Evolutionary conservation across 768 basidiomycete genomes (phyloP).

Genomic region (Lenzites betulinus): DNA sequence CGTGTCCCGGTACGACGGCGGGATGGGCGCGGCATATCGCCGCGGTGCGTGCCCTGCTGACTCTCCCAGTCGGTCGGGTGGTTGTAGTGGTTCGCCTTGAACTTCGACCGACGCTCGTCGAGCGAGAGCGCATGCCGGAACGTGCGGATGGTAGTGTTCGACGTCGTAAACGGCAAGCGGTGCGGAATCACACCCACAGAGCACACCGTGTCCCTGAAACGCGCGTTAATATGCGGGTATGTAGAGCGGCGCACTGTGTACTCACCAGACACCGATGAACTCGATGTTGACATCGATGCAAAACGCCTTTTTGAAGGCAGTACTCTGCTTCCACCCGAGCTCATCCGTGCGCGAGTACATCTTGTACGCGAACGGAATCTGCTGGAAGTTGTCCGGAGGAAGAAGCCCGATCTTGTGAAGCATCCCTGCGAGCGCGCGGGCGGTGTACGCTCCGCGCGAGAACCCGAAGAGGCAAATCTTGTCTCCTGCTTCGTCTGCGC

Average conservation of each 20-base stretch:
- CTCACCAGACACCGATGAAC: slow-evolving; percentile 73
- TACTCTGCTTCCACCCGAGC: slow-evolving; percentile 62
- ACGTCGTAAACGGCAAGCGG: slow-evolving; percentile 64
- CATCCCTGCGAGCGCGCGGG: slow-evolving; percentile 76
- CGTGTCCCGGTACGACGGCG: not conserved
- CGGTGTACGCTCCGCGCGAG: slow-evolving; percentile 74
- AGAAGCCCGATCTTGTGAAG: slow-evolving; percentile 73
- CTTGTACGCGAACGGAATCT: slow-evolving; percentile 77
- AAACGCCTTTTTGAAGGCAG: slow-evolving; percentile 73
- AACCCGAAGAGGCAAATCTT: slow-evolving; percentile 82
- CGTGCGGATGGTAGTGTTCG: slow-evolving; percentile 57
- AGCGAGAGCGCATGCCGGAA: slow-evolving; percentile 75
- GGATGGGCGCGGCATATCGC: slow-evolving; percentile 45
- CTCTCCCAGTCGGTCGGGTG: slow-evolving; percentile 39
- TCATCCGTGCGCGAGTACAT: slow-evolving; percentile 67
- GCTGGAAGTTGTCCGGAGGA: slow-evolving; percentile 69
- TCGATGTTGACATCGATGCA: slow-evolving; percentile 72
- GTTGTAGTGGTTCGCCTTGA: slow-evolving; percentile 39
- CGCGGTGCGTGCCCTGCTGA: slow-evolving; percentile 48
- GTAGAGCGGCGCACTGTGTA: not conserved
- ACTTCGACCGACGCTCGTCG: slow-evolving; percentile 69
- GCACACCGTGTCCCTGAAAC: slow-evolving; percentile 65
- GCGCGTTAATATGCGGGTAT: not conserved
- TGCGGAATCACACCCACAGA: slow-evolving; percentile 68
- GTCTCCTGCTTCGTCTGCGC: slow-evolving; percentile 64